Conservation (phyloP, 1,139 yeast genomes). For the Fermentozyma sake region DNA sequence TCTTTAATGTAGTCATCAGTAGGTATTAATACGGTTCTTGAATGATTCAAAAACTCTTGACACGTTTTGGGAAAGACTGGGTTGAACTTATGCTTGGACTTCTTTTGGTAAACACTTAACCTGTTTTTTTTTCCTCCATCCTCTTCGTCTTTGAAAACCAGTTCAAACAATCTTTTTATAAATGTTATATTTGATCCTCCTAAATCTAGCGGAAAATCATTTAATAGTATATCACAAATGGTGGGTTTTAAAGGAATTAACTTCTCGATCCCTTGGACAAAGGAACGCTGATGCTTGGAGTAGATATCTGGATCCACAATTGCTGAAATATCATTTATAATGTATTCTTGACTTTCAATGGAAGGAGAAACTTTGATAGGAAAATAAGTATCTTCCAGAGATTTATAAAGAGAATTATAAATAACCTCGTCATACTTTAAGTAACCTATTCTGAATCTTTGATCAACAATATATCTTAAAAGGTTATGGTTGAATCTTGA, state of each 20-base stretch:
- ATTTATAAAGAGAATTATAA: conserved; percentile 26
- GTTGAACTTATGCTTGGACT: conserved; percentile 7
- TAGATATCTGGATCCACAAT: conserved; percentile 60
- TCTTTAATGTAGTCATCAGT: conserved; percentile 23
- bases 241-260: conserved; percentile 42
- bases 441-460: conserved; percentile 32
- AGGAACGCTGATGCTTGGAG: conserved; percentile 68
- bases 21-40: conserved; percentile 34
- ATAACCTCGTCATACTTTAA: conserved; percentile 24
- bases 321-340: conserved; percentile 46
- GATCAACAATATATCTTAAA: conserved; percentile 33
- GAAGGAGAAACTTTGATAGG: conserved; percentile 28
- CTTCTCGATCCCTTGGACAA: conserved; percentile 66
- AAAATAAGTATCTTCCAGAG: conserved; percentile 15
- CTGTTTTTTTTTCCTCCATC: conserved; percentile 1
- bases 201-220: conserved; percentile 9
- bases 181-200: conserved; percentile 22
- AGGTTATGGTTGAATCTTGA: conserved; percentile 18
- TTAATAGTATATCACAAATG: conserved; percentile 37
- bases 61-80: conserved; percentile 22
- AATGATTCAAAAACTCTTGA: conserved; percentile 21
- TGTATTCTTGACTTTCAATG: conserved; percentile 24
- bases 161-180: conserved; percentile 26
- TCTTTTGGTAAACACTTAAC: conserved; percentile 5
- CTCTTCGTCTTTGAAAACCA: conserved; percentile 20